These are phyloP conservation scores for Lactarius sp. DNA, from an alignment of 768 basidiomycete species.

Conservation along the genomic window DNA sequence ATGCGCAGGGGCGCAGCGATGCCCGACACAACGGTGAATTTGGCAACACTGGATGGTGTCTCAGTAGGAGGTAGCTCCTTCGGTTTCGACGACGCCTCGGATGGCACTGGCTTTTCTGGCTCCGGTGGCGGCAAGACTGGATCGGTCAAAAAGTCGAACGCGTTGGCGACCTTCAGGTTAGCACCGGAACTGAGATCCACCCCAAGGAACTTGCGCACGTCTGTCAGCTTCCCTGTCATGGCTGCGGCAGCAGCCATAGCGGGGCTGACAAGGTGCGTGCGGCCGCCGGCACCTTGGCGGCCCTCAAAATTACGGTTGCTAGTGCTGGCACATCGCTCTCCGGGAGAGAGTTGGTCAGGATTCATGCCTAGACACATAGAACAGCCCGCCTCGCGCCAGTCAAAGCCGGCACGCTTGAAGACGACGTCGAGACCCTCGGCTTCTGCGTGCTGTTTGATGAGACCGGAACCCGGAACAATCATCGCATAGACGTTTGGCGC, in stretches of 20 bases:
- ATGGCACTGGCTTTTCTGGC: slow-evolving; percentile 30
- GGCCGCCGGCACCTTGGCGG: slow-evolving; percentile 55
- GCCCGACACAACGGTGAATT: slow-evolving; percentile 47
- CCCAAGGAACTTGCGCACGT: slow-evolving; percentile 50
- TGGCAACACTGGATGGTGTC: slow-evolving; percentile 34
- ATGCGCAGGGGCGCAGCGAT: slow-evolving; percentile 51
- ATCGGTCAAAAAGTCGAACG: slow-evolving; percentile 74
- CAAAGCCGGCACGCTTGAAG: slow-evolving; percentile 62
- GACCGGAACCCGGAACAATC: slow-evolving; percentile 63
- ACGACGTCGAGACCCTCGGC: slow-evolving; percentile 58
- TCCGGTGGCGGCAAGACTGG: slow-evolving; percentile 40
- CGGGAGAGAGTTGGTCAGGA: slow-evolving; percentile 57
- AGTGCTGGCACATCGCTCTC: slow-evolving; percentile 55
- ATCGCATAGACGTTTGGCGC: slow-evolving; percentile 52
- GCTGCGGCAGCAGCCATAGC: slow-evolving; percentile 67
- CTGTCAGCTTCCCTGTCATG: slow-evolving; percentile 52
- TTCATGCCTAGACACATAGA: slow-evolving; percentile 74
- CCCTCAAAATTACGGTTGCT: slow-evolving; percentile 67
- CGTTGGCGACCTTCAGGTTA: slow-evolving; percentile 65
- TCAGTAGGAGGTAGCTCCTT: slow-evolving; percentile 30
- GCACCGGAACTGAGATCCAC: slow-evolving; percentile 31
- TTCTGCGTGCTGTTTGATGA: slow-evolving; percentile 62
- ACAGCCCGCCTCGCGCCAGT: slow-evolving; percentile 66
- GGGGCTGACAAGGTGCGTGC: slow-evolving; percentile 60
- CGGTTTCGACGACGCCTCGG: slow-evolving; percentile 26